Conservation (phyloP, 1,139 yeast genomes). For the Pneumocystis murina region DNA sequence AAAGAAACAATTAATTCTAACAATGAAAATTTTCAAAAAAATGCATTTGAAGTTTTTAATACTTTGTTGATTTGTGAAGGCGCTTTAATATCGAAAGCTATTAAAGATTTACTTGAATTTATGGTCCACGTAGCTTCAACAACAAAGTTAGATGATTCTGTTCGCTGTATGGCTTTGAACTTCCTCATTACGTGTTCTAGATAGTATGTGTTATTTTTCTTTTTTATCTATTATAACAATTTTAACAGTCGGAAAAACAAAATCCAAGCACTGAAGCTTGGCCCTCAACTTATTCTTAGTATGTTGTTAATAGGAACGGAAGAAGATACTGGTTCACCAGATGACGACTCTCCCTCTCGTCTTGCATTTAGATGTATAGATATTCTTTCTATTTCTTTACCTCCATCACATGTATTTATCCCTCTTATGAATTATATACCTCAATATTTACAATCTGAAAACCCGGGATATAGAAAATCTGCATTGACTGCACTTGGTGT, state of each 20-base stretch:
- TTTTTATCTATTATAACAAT: conserved; percentile 23
- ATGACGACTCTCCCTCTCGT: conserved; percentile 66
- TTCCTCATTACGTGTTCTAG: conserved; percentile 73
- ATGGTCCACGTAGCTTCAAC: conserved; percentile 54
- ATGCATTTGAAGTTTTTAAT: conserved; percentile 74
- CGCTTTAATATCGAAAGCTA: conserved; percentile 62
- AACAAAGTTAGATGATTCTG: conserved; percentile 57
- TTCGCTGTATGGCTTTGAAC: conserved; percentile 70
- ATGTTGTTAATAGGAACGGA: conserved; percentile 71
- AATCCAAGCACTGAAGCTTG: conserved; percentile 49
- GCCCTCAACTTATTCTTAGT: conserved; percentile 60
- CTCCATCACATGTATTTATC: conserved; percentile 79
- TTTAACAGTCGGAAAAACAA: conserved; percentile 15
- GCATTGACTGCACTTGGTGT: conserved; percentile 70
- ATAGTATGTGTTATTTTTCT: conserved; percentile 25
- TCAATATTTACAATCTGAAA: conserved; percentile 45
- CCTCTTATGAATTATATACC: conserved; percentile 63
- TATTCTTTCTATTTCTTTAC: conserved; percentile 64
- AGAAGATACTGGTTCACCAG: conserved; percentile 83
- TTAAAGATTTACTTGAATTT: conserved; percentile 53
- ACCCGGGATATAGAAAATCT: conserved; percentile 74
- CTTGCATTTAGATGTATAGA: conserved; percentile 73
- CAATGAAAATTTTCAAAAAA: conserved; percentile 58
- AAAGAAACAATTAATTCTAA: conserved; percentile 56
- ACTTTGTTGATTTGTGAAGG: conserved; percentile 63